Evolutionary conservation across 768 basidiomycete species (phyloP).

Genomic region (Calocybe gangraenosa): DNA sequence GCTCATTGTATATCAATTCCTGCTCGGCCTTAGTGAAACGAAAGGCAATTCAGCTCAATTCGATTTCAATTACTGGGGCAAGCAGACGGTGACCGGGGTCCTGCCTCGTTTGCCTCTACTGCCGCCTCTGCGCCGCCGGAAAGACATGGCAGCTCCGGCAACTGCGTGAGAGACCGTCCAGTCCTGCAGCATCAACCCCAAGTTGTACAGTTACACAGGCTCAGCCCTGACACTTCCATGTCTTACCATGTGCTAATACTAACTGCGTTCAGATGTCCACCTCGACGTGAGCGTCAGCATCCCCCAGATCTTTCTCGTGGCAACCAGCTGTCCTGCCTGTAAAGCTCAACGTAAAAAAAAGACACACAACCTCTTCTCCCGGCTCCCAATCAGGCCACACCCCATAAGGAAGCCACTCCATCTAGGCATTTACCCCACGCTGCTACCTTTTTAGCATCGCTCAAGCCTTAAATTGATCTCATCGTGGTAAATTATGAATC

Average conservation of each 20-base stretch:
- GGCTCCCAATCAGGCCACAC: conserved; percentile 7
- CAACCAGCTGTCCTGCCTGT: not conserved
- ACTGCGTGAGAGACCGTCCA: conserved; percentile 15
- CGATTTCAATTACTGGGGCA: conserved; percentile 4
- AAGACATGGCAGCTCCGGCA: conserved; percentile 10
- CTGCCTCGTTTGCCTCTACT: conserved; percentile 9
- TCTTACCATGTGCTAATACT: not conserved
- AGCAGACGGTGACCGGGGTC: conserved; percentile 16
- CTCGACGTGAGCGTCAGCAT: conserved; percentile 1
- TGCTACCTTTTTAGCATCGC: conserved; percentile 8
- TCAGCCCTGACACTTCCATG: not conserved
- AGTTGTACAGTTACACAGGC: conserved; percentile 1
- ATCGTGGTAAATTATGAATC: not conserved
- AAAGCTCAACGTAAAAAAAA: not conserved
- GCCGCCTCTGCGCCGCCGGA: conserved; percentile 17
- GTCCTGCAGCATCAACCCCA: conserved; percentile 6
- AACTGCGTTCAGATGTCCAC: not conserved
- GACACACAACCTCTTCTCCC: conserved; percentile 10
- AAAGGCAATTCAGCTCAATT: not conserved
- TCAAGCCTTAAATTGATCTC: conserved; percentile 1
- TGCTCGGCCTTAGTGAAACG: not conserved
- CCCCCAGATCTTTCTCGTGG: not conserved
- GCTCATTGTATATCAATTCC: not conserved
- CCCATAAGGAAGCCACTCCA: conserved; percentile 9
- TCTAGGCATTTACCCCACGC: conserved; percentile 7